Base-by-base conservation (phyloP, 306 rosid genomes). In the Medicago ruthenica region DNA sequence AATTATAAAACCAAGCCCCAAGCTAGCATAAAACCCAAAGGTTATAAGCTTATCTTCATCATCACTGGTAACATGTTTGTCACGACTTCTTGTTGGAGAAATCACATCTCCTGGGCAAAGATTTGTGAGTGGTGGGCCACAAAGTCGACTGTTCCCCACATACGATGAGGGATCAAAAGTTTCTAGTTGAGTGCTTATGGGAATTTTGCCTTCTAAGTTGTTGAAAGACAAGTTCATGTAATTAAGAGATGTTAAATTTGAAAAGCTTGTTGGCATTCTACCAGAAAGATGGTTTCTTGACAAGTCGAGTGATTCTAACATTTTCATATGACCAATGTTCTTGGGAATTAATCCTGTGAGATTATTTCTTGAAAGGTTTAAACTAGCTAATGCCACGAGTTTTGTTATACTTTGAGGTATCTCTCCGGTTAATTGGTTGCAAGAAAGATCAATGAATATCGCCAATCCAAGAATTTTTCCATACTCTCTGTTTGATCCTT, bases 331-430 rank as follows among this genome's bases (percentile, higher is more conserved):
- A 13, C 82, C 86, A 17, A 81, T 79, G 31, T 48, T 60, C 44
- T 4, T 36, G 6, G 84, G 86, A 31, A 79, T 85, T 41, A 34
- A 21, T 37, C 89, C 80, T 39, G 54, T 39, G 40, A 42, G 48
- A 78, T 74, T 45, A 64, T 80, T 86, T 0, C 60, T 0, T 9
- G 87, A 86, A 37, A 86, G 78, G 67, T 78, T 81, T 69, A 86
- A 72, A 13, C 48, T 20, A n/a, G 4, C 45, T 11, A 86, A 63
- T 47, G 65, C 78, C 13, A 21, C 7, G 22, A 86, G 85, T 60
- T 6, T 47, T 67, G 85, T 60, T 12, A 80, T 9, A 31, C 63
- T 58, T 12, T 31, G 22, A 0, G 77, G 87, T 68, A 86, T 86
- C 15, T 67, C 82, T 45, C 82, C 89, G 0, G 1, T 21, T 37